Base-by-base conservation (phyloP, 768 basidiomycete genomes). In the Tricholoma bakamatsutake region DNA sequence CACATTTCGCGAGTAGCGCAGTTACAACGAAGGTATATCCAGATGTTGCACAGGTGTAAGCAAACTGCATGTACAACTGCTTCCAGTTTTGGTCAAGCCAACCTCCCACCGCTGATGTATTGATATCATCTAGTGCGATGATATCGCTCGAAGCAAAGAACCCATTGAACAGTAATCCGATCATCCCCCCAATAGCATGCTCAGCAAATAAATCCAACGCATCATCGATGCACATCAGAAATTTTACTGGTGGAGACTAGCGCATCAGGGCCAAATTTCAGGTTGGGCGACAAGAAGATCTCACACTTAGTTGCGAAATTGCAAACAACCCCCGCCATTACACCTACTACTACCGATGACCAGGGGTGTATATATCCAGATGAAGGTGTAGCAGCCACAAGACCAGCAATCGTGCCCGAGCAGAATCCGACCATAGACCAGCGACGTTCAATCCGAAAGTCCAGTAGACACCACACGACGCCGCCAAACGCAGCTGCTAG, bases 381-480 rank as follows among this genome's bases (percentile, higher is more conserved):
- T 9, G 90, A 86, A 9, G 94, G 93, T 12, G 93, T 95, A 43
- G 91, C 91, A 34, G 89, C 90, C 51, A 94, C 92, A 48, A 92
- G 79, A 43, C 91, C 93, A 21, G 91, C 87, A 58, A 96, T 89
- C 17, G 91, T 90, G 21, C 93, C 93, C n/a, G 79, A 91, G 71
- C 94, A 96, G 69, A 97, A 88, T 30, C 92, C 91, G 61, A 96
- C 91, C 81, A 93, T 93, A 31, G 81, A 90, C 78, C 82, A 93
- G 69, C 90, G 89, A 53, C 83, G 76, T 68, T 92, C 89, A 54
- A 88, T 74, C 33, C 90, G 76, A 67, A 79, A 93, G 72, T 93
- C 91, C 54, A 90, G 76, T 52, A 85, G 68, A 63, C 86, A 90
- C 91, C 93, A 94, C 34, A 87, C 82, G 58, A 91, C 77, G 17